Conservation (phyloP, 495 filamentous ascomycete genomes). For the Podospora pseudoanserina region DNA sequence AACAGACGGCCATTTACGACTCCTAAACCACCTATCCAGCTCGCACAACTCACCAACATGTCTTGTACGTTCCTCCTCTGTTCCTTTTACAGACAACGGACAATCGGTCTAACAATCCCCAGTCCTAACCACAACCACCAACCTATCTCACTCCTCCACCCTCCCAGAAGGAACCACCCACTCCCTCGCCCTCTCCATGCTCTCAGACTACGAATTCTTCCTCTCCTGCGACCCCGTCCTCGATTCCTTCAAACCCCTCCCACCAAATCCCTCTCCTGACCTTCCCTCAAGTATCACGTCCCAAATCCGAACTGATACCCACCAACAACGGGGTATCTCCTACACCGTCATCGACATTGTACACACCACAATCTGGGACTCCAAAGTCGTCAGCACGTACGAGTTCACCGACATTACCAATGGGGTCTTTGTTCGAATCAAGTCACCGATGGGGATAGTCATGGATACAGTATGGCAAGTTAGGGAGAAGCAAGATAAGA, state of each 20-base stretch:
- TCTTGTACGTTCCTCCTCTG: conserved; percentile 26
- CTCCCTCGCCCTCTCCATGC: conserved; percentile 55
- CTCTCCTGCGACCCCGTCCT: conserved; percentile 44
- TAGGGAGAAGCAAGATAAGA: conserved; percentile 17
- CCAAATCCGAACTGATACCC: conserved; percentile 11
- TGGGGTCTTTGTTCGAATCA: conserved; percentile 45
- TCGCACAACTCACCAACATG: conserved; percentile 2
- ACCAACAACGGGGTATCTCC: not conserved
- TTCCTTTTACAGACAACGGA: not conserved
- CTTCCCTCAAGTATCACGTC: conserved; percentile 23
- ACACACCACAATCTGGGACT: conserved; percentile 44
- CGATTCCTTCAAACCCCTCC: conserved; percentile 33
- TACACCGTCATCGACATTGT: conserved; percentile 37
- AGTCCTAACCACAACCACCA: conserved; percentile 42
- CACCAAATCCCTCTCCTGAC: conserved; percentile 16
- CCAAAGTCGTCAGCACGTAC: conserved; percentile 44
- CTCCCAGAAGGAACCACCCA: conserved; percentile 55
- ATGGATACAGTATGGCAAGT: conserved; percentile 48
- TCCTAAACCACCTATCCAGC: not conserved
- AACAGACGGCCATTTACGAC: not conserved
- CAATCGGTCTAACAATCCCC: not conserved
- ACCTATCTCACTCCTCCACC: conserved; percentile 53
- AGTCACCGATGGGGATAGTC: conserved; percentile 41
- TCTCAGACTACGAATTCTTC: conserved; percentile 57
- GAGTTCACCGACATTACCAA: conserved; percentile 40